Evolutionary conservation across 345 rosid species (phyloP).

Genomic region (Eucalyptus erythrocorys): DNA sequence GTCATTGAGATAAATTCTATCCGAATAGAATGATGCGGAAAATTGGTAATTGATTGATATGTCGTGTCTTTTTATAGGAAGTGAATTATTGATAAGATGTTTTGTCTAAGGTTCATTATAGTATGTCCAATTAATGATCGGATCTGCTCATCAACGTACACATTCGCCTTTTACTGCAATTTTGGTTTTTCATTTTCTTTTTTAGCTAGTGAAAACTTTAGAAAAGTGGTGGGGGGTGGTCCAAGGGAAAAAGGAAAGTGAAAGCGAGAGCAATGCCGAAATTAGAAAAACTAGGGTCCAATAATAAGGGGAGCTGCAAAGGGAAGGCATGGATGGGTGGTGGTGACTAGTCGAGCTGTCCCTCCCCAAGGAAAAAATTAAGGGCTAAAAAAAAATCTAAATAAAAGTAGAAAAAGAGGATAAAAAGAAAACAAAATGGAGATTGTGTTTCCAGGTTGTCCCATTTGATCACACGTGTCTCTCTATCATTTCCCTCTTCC

Average conservation of each 20-base stretch:
- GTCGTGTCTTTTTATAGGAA: not conserved
- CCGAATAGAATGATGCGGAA: not conserved
- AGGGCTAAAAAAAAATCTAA: not conserved
- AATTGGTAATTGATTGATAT: not conserved
- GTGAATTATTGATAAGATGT: not conserved
- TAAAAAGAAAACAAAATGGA: not conserved
- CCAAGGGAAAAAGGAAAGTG: not conserved
- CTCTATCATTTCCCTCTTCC: not conserved
- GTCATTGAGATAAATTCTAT: not conserved
- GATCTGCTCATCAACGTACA: not conserved
- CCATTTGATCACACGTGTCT: slow-evolving; percentile 29
- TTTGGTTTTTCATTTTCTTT: not conserved
- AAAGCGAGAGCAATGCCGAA: not conserved
- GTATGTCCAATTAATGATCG: not conserved
- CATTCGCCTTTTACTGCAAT: not conserved
- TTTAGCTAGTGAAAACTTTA: not conserved
- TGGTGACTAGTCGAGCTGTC: not conserved
- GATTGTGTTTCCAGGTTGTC: slow-evolving; percentile 20
- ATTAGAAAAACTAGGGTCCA: not conserved
- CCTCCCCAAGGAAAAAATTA: not conserved
- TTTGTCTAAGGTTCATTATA: not conserved
- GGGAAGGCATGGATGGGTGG: not conserved
- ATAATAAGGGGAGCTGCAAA: not conserved
- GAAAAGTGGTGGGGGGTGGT: not conserved
- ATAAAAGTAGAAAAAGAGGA: not conserved